These are phyloP conservation scores for Papiliotrema nemorosa DNA, from an alignment of 1,284 basidiomycete species.

Conservation along the genomic window DNA sequence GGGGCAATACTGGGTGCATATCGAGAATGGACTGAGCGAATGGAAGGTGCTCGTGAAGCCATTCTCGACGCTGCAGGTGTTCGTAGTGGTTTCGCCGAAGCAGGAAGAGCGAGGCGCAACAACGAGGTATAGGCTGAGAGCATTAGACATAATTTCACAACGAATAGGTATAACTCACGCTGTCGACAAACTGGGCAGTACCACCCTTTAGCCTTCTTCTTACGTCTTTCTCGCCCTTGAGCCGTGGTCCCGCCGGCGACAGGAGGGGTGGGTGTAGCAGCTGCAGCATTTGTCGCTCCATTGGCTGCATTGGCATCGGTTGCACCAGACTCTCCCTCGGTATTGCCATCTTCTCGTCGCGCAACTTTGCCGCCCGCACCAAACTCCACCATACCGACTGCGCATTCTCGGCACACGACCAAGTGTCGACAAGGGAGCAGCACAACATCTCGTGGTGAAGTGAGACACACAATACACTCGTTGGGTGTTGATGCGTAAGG, in stretches of 20 bases:
- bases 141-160: neutral
- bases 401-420: constrained; percentile 86
- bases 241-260: constrained; percentile 43
- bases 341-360: constrained; percentile 55
- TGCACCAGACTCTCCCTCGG: constrained; percentile 13
- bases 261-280: constrained; percentile 37
- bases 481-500: constrained; percentile 71
- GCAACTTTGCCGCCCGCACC: constrained; percentile 80
- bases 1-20: constrained; percentile 29
- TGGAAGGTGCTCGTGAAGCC: constrained; percentile 24
- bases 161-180: constrained; percentile 54
- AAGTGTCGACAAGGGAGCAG: constrained; percentile 83
- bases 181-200: constrained; percentile 90
- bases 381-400: constrained; percentile 90
- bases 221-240: constrained; percentile 56
- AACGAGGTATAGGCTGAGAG: constrained; percentile 75
- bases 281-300: constrained; percentile 16
- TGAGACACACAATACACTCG: constrained; percentile 83
- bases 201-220: constrained; percentile 89
- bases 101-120: constrained; percentile 71
- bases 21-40: constrained; percentile 23
- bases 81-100: constrained; percentile 51
- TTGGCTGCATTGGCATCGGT: constrained; percentile 24
- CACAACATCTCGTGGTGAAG: constrained; percentile 79
- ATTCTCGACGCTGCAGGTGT: constrained; percentile 13